Base-by-base conservation (phyloP, 2,329 filamentous ascomycete species). In the Pseudogymnoascus sp. region DNA sequence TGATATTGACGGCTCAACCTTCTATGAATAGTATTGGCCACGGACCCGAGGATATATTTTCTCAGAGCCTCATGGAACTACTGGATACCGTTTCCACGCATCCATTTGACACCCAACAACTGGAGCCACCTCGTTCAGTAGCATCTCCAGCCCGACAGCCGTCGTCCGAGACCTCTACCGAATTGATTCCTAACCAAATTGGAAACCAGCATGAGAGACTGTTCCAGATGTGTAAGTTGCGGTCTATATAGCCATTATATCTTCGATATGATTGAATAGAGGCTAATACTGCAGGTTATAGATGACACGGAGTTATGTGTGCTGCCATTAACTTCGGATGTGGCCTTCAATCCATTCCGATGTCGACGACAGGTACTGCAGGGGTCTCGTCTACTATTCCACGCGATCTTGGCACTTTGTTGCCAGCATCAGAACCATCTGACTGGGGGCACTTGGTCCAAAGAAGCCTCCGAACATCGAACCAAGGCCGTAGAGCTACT, bases 301-400 rank as follows among this genome's bases (percentile, higher is more conserved):
- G 73, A 74, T 62, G 72, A 75, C 59, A 65, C 70, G 38, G 73
- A 74, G 25, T 73, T 73, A 36, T 74, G 73, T 44, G 62, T 74
- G 9, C 63, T 73, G 15, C 73, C 73, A 0, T 44, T 75, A 6
- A 75, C 73, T 0, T 65, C 66, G 8, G 73, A 74, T 61, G 71
- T 70, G 31, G 61, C 66, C 10, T 64, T 68, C 17, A 75, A 74
- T 58, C 73, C 73, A 0, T 74, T 75, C 48, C 70, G 73, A 3
- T 70, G 67, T 62, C 63, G 68, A 13, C 59, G 61, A 5, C 65
- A 68, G 10, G 62, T 65, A 1, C 66, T 67, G 0, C 65, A 69
- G 42, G 67, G 67, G 8, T 73, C 69, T 1, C 64, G 66, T 2
- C 67, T 75, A 15, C 67, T 75, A 0, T 69, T 72, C 3, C 71